These are phyloP conservation scores for Anethum foeniculum DNA, from an alignment of 140 eudicot species.

Conservation along the genomic window DNA sequence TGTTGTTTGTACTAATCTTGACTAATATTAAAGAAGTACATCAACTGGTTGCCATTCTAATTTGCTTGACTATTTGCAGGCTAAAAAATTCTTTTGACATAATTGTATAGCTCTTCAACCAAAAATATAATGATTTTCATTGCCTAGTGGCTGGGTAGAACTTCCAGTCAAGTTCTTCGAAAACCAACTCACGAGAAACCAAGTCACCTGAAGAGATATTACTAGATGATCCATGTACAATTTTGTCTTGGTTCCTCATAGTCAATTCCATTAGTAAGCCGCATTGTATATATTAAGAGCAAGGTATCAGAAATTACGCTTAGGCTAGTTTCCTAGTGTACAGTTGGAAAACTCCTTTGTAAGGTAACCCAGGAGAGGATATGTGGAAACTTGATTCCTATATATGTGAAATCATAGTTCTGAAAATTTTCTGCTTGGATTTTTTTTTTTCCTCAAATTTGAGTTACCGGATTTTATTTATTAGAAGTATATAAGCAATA, in stretches of 20 bases:
- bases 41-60: background rate
- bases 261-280: background rate
- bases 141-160: background rate
- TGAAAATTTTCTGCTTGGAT: background rate
- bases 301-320: background rate
- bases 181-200: background rate
- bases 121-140: background rate
- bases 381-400: background rate
- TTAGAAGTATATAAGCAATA: background rate
- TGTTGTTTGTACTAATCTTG: background rate
- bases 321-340: background rate
- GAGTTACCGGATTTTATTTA: background rate
- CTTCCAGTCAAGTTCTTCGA: background rate
- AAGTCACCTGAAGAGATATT: background rate
- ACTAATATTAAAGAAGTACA: background rate
- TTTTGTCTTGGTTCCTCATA: background rate
- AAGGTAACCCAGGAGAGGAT: background rate
- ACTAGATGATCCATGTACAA: background rate
- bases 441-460: background rate
- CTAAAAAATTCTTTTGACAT: background rate
- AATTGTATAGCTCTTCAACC: constrained; percentile 2
- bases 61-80: background rate
- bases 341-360: background rate
- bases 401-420: background rate
- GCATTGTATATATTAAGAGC: background rate